phyloP scores from a whole-genome alignment of 163 green algal species.

The Scenedesmus sp. region DNA sequence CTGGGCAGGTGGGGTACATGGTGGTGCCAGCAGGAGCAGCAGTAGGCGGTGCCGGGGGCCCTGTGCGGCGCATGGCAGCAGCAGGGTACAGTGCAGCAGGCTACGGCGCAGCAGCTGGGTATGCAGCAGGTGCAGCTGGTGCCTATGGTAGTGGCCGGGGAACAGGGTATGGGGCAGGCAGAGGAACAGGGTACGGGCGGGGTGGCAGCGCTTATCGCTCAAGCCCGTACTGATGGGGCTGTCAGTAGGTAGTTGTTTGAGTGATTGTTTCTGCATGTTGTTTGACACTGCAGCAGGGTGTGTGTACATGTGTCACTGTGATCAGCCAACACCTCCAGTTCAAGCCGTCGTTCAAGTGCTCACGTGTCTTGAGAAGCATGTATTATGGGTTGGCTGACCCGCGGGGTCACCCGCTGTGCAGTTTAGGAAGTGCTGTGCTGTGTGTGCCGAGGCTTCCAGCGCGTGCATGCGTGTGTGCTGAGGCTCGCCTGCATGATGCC shows the following conservation, averaged over 20 bases:
- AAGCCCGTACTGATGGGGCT: neutral
- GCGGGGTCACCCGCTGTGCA: too few species aligned
- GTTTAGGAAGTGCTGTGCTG: too few species aligned
- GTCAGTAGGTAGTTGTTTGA: neutral
- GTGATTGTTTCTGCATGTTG: neutral
- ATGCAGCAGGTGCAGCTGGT: slow-evolving; percentile 1
- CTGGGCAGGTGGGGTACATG: slow-evolving; percentile 71
- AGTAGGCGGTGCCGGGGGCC: neutral
- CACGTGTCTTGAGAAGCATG: too few species aligned
- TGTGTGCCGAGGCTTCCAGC: too few species aligned
- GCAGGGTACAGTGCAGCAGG: slow-evolving; percentile 2
- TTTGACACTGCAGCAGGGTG: neutral
- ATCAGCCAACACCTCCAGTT: too few species aligned
- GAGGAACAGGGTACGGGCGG: neutral
- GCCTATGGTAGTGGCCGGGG: slow-evolving; percentile 33
- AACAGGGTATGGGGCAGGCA: neutral
- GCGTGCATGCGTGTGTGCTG: too few species aligned
- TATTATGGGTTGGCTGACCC: too few species aligned
- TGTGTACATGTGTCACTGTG: neutral
- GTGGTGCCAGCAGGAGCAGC: slow-evolving; percentile 36
- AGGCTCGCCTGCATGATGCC: too few species aligned
- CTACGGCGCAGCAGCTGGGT: neutral
- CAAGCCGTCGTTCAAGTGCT: too few species aligned
- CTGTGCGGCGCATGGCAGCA: slow-evolving; percentile 7
- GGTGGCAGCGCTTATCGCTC: neutral